Conservation (phyloP, 2,329 filamentous ascomycete species). For the Bisporella sp. region DNA sequence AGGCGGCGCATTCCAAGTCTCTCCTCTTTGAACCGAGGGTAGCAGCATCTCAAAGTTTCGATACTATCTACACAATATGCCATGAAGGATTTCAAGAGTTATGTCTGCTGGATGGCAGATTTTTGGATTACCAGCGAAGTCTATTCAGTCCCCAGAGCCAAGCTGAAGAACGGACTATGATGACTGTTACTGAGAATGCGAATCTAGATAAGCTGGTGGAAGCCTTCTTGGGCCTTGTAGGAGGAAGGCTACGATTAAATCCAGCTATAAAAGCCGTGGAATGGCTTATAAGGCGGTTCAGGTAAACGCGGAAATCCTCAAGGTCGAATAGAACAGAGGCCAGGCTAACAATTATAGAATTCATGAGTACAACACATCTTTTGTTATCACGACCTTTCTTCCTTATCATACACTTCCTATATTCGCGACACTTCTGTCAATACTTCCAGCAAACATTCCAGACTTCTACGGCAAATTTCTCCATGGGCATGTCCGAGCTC, state of each 20-base stretch:
- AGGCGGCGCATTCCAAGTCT: slow-evolving; percentile 86
- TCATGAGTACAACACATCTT: slow-evolving; percentile 82
- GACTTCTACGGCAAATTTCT: slow-evolving; percentile 75
- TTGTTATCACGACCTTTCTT: slow-evolving; percentile 76
- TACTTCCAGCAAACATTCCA: slow-evolving; percentile 71
- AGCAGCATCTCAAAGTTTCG: slow-evolving; percentile 82
- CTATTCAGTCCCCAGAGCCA: slow-evolving; percentile 95
- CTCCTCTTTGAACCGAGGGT: slow-evolving; percentile 84
- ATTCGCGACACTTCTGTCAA: slow-evolving; percentile 80
- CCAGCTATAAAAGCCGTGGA: slow-evolving; percentile 88
- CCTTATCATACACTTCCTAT: slow-evolving; percentile 84
- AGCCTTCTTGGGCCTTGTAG: slow-evolving; percentile 73
- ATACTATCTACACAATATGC: slow-evolving; percentile 81
- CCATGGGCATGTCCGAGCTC: slow-evolving; percentile 73
- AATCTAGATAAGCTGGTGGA: slow-evolving; percentile 74
- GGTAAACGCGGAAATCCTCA: slow-evolving; percentile 42
- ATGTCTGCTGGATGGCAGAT: slow-evolving; percentile 77
- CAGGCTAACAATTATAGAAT: slow-evolving; percentile 46
- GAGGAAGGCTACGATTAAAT: slow-evolving; percentile 70
- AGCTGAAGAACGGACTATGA: slow-evolving; percentile 76
- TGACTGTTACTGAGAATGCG: slow-evolving; percentile 74
- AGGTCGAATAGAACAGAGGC: too few relatives aligned
- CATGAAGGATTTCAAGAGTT: slow-evolving; percentile 86
- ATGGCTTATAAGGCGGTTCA: slow-evolving; percentile 88
- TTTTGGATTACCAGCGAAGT: slow-evolving; percentile 64